Evolutionary conservation across 176 grass and related monocot species (phyloP).

Genomic region (Cymbopogon citratus): DNA sequence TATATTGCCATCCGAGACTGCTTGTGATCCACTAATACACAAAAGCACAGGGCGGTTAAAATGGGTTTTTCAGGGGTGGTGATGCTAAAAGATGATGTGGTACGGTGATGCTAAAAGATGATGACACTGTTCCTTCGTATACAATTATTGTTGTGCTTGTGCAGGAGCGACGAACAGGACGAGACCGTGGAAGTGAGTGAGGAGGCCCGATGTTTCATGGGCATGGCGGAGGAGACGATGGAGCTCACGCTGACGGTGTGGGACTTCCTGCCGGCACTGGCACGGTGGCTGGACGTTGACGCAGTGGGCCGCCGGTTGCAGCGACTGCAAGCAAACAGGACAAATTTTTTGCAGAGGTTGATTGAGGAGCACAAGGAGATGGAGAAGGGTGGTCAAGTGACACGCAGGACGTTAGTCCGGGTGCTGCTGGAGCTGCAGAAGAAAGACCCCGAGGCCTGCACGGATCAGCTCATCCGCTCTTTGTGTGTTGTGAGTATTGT

Average conservation of each 20-base stretch:
- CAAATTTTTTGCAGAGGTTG: conserved; percentile 13
- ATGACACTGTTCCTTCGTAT: too few species aligned
- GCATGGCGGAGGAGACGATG: conserved; percentile 39
- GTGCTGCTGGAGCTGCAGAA: background rate
- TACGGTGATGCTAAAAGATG: too few species aligned
- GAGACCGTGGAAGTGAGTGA: conserved; percentile 8
- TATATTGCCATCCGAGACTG: too few species aligned
- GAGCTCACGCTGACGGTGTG: background rate
- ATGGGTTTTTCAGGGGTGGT: too few species aligned
- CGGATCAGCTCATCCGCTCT: conserved; percentile 21
- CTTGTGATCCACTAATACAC: too few species aligned
- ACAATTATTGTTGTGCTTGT: background rate
- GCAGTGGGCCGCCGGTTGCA: background rate
- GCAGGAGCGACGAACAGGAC: too few species aligned
- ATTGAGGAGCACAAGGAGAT: background rate
- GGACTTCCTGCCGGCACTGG: conserved; percentile 15
- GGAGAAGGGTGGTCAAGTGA: background rate
- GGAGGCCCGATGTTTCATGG: conserved; percentile 31
- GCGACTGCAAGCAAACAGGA: background rate
- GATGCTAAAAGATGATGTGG: too few species aligned
- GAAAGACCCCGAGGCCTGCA: conserved; percentile 10
- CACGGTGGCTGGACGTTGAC: conserved; percentile 20
- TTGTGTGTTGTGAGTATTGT: conserved; percentile 21
- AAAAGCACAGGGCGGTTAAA: too few species aligned
- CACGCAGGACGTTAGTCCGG: background rate